These are phyloP conservation scores for Solanum rostratum DNA, from an alignment of 257 asterid species.

Conservation along the genomic window DNA sequence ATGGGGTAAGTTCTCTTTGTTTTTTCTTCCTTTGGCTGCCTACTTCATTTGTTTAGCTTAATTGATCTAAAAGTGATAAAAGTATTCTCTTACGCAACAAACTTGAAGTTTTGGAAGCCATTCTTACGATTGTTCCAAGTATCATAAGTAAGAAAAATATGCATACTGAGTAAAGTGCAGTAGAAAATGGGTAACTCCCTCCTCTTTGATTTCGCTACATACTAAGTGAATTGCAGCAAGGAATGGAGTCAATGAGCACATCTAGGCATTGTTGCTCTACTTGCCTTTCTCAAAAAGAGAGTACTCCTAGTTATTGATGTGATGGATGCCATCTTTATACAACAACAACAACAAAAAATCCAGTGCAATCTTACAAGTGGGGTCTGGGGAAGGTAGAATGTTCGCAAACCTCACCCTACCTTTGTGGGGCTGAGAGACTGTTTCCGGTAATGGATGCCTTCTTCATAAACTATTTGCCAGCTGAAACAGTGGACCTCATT, in stretches of 20 bases:
- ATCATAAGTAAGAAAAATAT: background rate
- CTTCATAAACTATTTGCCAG: background rate
- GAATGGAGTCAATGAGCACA: background rate
- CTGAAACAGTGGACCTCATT: background rate
- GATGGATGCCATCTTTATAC: background rate
- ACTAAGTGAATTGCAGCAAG: background rate
- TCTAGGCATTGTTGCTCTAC: background rate
- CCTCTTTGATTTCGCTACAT: background rate
- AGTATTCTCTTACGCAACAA: background rate
- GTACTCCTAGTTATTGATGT: background rate
- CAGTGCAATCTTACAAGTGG: background rate
- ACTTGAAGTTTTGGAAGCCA: background rate
- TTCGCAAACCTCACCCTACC: background rate
- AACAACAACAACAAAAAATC: background rate
- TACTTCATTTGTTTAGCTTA: background rate
- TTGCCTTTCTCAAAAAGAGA: background rate
- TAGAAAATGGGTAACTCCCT: background rate
- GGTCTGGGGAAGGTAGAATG: background rate
- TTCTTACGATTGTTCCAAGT: background rate
- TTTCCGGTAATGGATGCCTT: background rate
- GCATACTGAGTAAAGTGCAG: background rate
- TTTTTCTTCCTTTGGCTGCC: background rate
- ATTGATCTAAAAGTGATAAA: background rate
- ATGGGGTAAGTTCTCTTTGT: constrained; percentile 26
- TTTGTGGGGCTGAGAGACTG: background rate